Conservation (phyloP, 108 stramenopile species). For the Nitzschia sp. region DNA sequence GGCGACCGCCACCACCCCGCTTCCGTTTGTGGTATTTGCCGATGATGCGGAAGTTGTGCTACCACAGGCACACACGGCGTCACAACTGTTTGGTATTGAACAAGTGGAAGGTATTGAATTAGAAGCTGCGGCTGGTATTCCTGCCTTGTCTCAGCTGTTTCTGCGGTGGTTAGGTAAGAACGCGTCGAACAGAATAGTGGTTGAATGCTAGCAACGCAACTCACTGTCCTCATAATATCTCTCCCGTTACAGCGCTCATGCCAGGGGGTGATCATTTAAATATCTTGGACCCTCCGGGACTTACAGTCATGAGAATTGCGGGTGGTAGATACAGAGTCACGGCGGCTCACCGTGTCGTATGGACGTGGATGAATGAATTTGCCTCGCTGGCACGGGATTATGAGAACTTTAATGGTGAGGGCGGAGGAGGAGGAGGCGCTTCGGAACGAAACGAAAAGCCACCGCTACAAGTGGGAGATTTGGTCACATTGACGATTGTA, state of each 20-base stretch:
- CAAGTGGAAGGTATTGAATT: slow-evolving; percentile 81
- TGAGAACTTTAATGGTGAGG: slow-evolving; percentile 11
- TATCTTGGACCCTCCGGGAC: slow-evolving; percentile 83
- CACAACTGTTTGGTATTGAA: slow-evolving; percentile 88
- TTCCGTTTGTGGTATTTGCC: slow-evolving; percentile 84
- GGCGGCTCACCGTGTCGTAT: slow-evolving; percentile 86
- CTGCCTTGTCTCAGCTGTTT: slow-evolving; percentile 75
- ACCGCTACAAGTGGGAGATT: slow-evolving; percentile 78
- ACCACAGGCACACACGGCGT: slow-evolving; percentile 84
- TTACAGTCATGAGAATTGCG: slow-evolving; percentile 89
- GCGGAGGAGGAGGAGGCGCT: neutral
- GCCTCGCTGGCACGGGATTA: slow-evolving; percentile 36
- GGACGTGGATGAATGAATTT: slow-evolving; percentile 94
- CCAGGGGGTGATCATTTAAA: slow-evolving; percentile 89
- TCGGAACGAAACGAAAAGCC: slow-evolving; percentile 14
- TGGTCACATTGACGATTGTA: slow-evolving; percentile 87
- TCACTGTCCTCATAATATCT: too few species aligned
- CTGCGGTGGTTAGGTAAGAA: slow-evolving; percentile 74
- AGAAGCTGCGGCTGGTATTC: slow-evolving; percentile 85
- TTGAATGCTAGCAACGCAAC: too few species aligned
- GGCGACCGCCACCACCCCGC: slow-evolving; percentile 47
- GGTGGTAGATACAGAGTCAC: slow-evolving; percentile 89
- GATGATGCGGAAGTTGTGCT: slow-evolving; percentile 86
- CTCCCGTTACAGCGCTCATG: slow-evolving; percentile 64
- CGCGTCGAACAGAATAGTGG: too few species aligned